Evolutionary conservation across 352 stramenopile species (phyloP).

Genomic region (Phytophthora multivora): DNA sequence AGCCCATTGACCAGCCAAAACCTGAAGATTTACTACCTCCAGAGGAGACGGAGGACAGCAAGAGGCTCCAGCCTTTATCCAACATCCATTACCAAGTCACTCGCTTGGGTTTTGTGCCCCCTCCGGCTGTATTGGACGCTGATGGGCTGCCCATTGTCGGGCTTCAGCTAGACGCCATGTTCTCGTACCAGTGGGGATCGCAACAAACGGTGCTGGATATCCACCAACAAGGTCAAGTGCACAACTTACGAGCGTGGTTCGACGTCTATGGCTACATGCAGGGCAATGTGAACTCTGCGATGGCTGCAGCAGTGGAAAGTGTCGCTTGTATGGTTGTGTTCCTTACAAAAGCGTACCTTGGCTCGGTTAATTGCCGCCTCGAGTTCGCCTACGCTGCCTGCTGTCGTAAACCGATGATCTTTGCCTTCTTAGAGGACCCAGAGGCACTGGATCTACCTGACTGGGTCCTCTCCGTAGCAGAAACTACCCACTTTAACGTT

Average conservation of each 20-base stretch:
- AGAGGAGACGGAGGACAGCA: slow-evolving; percentile 21
- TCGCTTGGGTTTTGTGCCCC: slow-evolving; percentile 28
- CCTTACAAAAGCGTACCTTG: slow-evolving; percentile 49
- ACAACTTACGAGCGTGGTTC: slow-evolving; percentile 53
- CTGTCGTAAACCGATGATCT: slow-evolving; percentile 50
- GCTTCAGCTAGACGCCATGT: slow-evolving; percentile 56
- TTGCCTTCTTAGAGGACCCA: slow-evolving; percentile 51
- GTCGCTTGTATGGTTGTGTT: slow-evolving; percentile 65
- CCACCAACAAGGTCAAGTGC: slow-evolving; percentile 45
- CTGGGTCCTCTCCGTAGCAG: slow-evolving; percentile 45
- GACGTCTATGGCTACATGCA: slow-evolving; percentile 72
- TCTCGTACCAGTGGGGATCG: slow-evolving; percentile 63
- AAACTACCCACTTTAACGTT: slow-evolving; percentile 39
- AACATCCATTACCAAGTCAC: slow-evolving; percentile 48
- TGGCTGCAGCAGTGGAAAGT: slow-evolving; percentile 60
- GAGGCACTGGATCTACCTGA: slow-evolving; percentile 28
- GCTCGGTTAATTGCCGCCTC: slow-evolving; percentile 61
- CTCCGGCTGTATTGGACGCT: slow-evolving; percentile 43
- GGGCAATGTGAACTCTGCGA: slow-evolving; percentile 66
- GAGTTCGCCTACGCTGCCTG: slow-evolving; percentile 57
- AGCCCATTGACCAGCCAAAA: slow-evolving; percentile 2
- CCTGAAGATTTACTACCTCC: slow-evolving; percentile 27
- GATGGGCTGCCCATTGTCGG: slow-evolving; percentile 41
- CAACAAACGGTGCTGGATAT: slow-evolving; percentile 47
- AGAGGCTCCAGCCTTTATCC: slow-evolving; percentile 18